These are phyloP conservation scores for Plasmodium fragile DNA, from an alignment of 169 alveolate species.

Conservation along the genomic window DNA sequence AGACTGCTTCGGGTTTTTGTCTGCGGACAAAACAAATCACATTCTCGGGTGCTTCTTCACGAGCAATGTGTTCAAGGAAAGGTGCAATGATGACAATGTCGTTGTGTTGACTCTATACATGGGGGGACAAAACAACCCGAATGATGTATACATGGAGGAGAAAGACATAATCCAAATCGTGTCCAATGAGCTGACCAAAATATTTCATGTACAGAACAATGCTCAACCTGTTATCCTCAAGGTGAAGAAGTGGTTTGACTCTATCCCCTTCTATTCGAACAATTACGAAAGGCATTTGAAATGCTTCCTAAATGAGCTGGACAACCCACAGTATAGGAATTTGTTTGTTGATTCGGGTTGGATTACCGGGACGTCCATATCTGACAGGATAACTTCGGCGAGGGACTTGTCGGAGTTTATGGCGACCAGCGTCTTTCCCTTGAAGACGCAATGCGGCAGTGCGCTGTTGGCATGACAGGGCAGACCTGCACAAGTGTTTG, in stretches of 20 bases:
- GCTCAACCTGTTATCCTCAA: slow-evolving; percentile 44
- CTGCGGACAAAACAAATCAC: slow-evolving; percentile 30
- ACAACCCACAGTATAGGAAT: slow-evolving; percentile 18
- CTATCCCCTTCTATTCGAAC: slow-evolving; percentile 45
- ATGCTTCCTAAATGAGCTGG: slow-evolving; percentile 9
- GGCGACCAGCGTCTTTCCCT: neutral
- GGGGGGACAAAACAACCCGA: slow-evolving; percentile 24
- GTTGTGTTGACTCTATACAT: slow-evolving; percentile 38
- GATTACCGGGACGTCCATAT: slow-evolving; percentile 70
- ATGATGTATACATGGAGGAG: slow-evolving; percentile 27
- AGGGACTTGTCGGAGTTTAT: slow-evolving; percentile 36
- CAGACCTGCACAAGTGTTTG: neutral
- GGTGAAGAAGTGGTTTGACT: slow-evolving; percentile 42
- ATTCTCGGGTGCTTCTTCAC: slow-evolving; percentile 47
- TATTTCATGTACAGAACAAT: slow-evolving; percentile 13
- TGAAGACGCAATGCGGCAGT: neutral
- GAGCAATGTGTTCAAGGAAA: slow-evolving; percentile 38
- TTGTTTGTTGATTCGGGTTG: slow-evolving; percentile 52
- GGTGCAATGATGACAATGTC: slow-evolving; percentile 34
- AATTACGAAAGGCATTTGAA: slow-evolving; percentile 35
- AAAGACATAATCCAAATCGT: slow-evolving; percentile 1
- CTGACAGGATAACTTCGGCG: slow-evolving; percentile 58
- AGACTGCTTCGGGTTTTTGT: slow-evolving; percentile 41
- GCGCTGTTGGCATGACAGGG: neutral
- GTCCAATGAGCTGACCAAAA: slow-evolving; percentile 4